phyloP scores from a whole-genome alignment of 2,329 filamentous ascomycete species.

The Botryosphaeria dothidea region DNA sequence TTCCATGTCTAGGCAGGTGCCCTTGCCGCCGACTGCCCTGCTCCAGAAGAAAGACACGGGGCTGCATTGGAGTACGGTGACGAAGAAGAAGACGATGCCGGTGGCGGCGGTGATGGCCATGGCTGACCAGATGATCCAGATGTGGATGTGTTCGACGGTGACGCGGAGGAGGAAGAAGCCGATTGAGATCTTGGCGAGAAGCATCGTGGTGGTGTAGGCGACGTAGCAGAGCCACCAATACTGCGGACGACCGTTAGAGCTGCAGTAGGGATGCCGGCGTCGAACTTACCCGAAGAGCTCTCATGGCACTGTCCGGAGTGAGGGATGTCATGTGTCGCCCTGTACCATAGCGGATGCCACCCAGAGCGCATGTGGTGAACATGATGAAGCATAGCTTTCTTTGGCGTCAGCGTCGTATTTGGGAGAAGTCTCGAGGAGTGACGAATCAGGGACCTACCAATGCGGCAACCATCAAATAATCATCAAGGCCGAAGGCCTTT shows the following conservation, averaged over 20 bases:
- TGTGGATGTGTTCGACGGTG: not conserved
- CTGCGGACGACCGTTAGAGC: not conserved
- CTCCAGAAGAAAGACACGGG: constrained; percentile 54
- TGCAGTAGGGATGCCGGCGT: too few relatives aligned
- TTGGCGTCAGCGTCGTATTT: not conserved
- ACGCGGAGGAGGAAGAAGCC: constrained; percentile 7
- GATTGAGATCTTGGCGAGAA: not conserved
- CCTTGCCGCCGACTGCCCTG: constrained; percentile 37
- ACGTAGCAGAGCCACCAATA: constrained; percentile 20
- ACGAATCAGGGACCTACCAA: constrained; percentile 27
- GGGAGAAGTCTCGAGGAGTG: too few relatives aligned
- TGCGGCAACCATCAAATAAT: constrained; percentile 36
- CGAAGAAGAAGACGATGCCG: constrained; percentile 46
- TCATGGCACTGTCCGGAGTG: constrained; percentile 24
- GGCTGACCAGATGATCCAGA: constrained; percentile 39
- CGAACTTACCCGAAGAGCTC: constrained; percentile 25
- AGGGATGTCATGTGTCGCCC: constrained; percentile 26
- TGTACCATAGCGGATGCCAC: constrained; percentile 13
- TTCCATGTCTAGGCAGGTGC: constrained; percentile 43
- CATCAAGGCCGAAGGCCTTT: constrained; percentile 36
- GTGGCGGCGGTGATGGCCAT: constrained; percentile 39
- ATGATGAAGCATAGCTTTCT: constrained; percentile 28
- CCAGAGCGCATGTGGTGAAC: constrained; percentile 24
- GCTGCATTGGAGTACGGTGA: constrained; percentile 53
- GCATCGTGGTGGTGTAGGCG: constrained; percentile 15